Evolutionary conservation across 78 protist genomes (phyloP), one percentile per base, ranked within the genome.

Genomic region (Monosiga brevicollis): DNA sequence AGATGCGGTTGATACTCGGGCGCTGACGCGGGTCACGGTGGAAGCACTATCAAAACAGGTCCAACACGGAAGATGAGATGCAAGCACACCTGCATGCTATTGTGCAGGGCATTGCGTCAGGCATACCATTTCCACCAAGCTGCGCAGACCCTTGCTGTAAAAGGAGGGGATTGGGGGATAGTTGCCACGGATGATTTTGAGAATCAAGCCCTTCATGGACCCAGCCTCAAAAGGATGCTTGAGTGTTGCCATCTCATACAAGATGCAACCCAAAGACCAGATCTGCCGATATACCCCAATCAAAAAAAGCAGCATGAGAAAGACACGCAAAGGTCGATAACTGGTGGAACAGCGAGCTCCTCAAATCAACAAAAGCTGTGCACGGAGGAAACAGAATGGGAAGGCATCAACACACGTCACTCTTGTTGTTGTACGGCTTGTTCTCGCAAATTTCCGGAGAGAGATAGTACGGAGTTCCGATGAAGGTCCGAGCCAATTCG

Each of bases 401-500:
- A n/a, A n/a, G n/a, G n/a, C n/a, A n/a, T 76, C 91, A 71, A 95
- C 97, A 94, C 32, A 94, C 84, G 87, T 95, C 97, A 15, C 81
- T 55, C 76, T 91, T 89, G 76, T 76, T 78, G 74, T 86, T 87
- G 77, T 93, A 92, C 32, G 95, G 89, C 81, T 91, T 89, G 43
- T 83, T 81, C 42, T 94, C 88, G 89, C 93, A 91, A 37, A 94
- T 86, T 76, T 95, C 98, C 0, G 98, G 98, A 1, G 92, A 84
- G 35, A 96, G 70, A 84, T 95, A 95, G 88, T 88, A 95, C 0
- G 98, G 98, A 37, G 97, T 96, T 38, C 98, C 98, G 24, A 93
- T 83, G 23, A 85, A 83, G n/a, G 94, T 94, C 2, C 82, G 1
- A 2, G 95, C 97, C 23, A 87, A 78, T 39, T 87, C 91, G 35